A percentile compares a stretch with the other conserved stretches of the same genome.
phyloP scores from a whole-genome alignment of 169 alveolate genomes.

The Babesia sp. region DNA sequence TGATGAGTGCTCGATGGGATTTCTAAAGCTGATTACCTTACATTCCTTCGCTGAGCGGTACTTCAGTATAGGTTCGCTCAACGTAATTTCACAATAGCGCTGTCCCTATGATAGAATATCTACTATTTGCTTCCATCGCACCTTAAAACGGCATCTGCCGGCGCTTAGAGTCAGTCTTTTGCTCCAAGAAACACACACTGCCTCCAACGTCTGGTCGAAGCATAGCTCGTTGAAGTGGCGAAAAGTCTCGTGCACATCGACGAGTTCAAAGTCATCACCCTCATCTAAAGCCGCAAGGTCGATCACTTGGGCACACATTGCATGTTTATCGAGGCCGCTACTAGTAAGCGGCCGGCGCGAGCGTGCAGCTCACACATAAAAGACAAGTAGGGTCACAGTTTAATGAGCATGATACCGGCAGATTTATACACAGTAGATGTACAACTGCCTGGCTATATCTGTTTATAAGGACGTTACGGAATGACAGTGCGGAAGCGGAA shows the following conservation, averaged over 20 bases:
- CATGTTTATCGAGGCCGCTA: not conserved
- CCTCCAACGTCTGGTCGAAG: slow-evolving; percentile 77
- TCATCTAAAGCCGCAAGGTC: slow-evolving; percentile 40
- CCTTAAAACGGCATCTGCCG: slow-evolving; percentile 85
- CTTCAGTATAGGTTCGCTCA: slow-evolving; percentile 89
- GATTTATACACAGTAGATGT: not conserved
- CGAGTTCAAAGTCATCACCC: slow-evolving; percentile 64
- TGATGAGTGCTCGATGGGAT: not conserved
- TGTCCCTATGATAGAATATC: slow-evolving; percentile 34
- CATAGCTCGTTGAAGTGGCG: slow-evolving; percentile 78
- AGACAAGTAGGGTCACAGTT: not conserved
- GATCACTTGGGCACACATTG: slow-evolving; percentile 33
- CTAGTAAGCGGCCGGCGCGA: not conserved
- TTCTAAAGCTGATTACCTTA: slow-evolving; percentile 43
- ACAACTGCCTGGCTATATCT: not conserved
- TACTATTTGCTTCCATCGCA: not conserved
- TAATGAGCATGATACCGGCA: not conserved
- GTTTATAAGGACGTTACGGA: not conserved
- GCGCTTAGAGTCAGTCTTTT: slow-evolving; percentile 91
- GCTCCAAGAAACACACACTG: slow-evolving; percentile 88
- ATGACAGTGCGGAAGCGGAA: not conserved
- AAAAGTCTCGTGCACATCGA: slow-evolving; percentile 81
- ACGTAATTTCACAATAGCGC: slow-evolving; percentile 87
- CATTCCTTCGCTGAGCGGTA: slow-evolving; percentile 87
- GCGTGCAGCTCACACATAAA: not conserved